Percentiles rank a stretch among this genome's conserved stretches.
These are phyloP conservation scores for Lachnellula hyalina DNA, from an alignment of 2,329 filamentous ascomycete species.

Conservation along the genomic window DNA sequence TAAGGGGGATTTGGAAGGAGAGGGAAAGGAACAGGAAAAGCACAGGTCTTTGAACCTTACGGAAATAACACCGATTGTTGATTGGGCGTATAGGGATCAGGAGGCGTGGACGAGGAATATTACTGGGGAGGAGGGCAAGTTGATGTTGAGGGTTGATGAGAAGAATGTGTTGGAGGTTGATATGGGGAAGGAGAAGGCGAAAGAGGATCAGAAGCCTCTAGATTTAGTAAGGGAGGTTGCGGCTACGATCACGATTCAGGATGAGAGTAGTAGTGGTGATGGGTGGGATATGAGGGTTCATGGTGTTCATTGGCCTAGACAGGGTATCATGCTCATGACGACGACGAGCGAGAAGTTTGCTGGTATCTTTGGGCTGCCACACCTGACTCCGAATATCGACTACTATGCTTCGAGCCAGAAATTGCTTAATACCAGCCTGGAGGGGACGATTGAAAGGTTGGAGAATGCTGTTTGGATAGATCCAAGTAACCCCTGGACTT, in stretches of 20 bases:
- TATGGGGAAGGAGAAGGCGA: neutral
- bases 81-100: slow-evolving; percentile 51
- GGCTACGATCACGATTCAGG: slow-evolving; percentile 67
- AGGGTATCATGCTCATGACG: slow-evolving; percentile 73
- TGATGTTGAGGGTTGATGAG: slow-evolving; percentile 64
- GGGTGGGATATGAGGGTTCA: slow-evolving; percentile 76
- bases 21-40: slow-evolving; percentile 11
- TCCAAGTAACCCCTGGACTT: slow-evolving; percentile 69
- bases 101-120: slow-evolving; percentile 72
- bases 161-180: slow-evolving; percentile 11
- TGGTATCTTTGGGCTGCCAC: slow-evolving; percentile 85
- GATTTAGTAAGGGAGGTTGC: slow-evolving; percentile 58
- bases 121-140: slow-evolving; percentile 64
- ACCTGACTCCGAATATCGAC: slow-evolving; percentile 60
- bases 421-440: slow-evolving; percentile 69
- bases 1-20: slow-evolving; percentile 20
- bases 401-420: slow-evolving; percentile 52
- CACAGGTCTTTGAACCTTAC: slow-evolving; percentile 55
- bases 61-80: slow-evolving; percentile 56
- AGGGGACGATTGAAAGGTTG: slow-evolving; percentile 60
- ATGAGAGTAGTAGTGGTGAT: slow-evolving; percentile 62
- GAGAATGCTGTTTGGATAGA: slow-evolving; percentile 51
- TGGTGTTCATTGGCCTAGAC: slow-evolving; percentile 80
- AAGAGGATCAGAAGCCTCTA: slow-evolving; percentile 12
- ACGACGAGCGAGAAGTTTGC: slow-evolving; percentile 92